Evolutionary conservation across 768 basidiomycete genomes (phyloP).

Genomic region (Peribolospora baueri): DNA sequence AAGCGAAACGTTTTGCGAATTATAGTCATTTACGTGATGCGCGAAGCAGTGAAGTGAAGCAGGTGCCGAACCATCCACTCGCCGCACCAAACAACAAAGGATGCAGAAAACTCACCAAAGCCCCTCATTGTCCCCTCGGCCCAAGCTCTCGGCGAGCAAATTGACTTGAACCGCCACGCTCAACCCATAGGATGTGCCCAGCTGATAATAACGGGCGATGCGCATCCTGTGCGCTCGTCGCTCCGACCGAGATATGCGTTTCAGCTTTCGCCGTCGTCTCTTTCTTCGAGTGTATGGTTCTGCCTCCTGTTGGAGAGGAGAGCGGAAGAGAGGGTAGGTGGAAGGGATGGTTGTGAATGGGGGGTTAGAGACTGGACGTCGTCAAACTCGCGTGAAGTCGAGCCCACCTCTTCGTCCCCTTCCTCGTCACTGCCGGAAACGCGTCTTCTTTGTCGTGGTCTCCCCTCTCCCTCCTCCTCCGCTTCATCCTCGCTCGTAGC

Average conservation of each 20-base stretch:
- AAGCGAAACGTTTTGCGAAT: not conserved
- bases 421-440: slow-evolving; percentile 23
- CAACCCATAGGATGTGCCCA: slow-evolving; percentile 69
- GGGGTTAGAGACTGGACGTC: no score
- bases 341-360: not conserved
- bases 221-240: slow-evolving; percentile 36
- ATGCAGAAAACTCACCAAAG: slow-evolving; percentile 40
- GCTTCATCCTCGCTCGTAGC: slow-evolving; percentile 25
- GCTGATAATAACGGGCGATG: slow-evolving; percentile 56
- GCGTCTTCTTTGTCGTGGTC: slow-evolving; percentile 24
- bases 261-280: slow-evolving; percentile 14
- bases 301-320: slow-evolving; percentile 10
- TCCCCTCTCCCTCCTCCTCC: slow-evolving; percentile 21
- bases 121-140: slow-evolving; percentile 76
- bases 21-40: not conserved
- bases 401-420: slow-evolving; percentile 15
- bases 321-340: not conserved
- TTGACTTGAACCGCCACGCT: slow-evolving; percentile 75
- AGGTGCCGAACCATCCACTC: not conserved
- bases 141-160: slow-evolving; percentile 66
- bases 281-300: no score
- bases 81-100: not conserved
- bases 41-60: not conserved
- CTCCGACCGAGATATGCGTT: slow-evolving; percentile 44
- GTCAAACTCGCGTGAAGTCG: no score